Evolutionary conservation across 768 basidiomycete genomes (phyloP), one percentile per base, ranked within the genome.

Genomic region (Auricularia sp.): DNA sequence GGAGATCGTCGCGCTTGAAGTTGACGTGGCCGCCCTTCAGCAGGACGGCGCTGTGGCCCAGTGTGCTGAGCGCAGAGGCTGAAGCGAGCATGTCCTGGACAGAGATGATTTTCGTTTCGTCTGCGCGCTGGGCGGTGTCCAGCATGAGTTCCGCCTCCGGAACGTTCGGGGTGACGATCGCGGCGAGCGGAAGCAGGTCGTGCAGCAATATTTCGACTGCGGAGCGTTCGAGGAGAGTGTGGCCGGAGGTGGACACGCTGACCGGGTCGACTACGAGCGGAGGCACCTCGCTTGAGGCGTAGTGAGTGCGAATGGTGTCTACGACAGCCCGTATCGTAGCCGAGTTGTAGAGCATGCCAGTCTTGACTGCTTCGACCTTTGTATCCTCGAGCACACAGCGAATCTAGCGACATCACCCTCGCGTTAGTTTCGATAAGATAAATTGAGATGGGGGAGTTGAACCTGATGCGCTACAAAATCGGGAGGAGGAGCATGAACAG

Each of bases 161-260:
- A 65, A 84, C 87, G 74, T 97, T 97, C 0, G 94, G 95, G 0
- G 94, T 96, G 61, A 98, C 79, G 51, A 94, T 72, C 0, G 80
- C 77, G 0, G 88, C 78, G 18, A 90, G 75, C 0, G 92, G 91
- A 61, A 95, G 82, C 1, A 96, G 74, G n/a, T 86, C 80, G 0
- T 74, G 64, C 6, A 84, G 78, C 66, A 97, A 69, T 2, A 80
- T 77, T 7, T 79, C 72, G 63, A 94, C 70, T 0, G 94, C 92
- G 11, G 84, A 81, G 16, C 81, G 75, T 4, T 86, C 79, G 8
- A 97, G 79, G 1, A 98, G 80, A 6, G 80, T 83, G 70, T 94
- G 90, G 2, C 93, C 93, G 0, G 91, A 92, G 0, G 94, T 96
- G 3, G 91, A 92, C 1, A 96, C 90, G 70, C 87, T 93, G 10